Evolutionary conservation across 2,329 filamentous ascomycete species (phyloP).

Genomic region (Hypoxylon sp.): DNA sequence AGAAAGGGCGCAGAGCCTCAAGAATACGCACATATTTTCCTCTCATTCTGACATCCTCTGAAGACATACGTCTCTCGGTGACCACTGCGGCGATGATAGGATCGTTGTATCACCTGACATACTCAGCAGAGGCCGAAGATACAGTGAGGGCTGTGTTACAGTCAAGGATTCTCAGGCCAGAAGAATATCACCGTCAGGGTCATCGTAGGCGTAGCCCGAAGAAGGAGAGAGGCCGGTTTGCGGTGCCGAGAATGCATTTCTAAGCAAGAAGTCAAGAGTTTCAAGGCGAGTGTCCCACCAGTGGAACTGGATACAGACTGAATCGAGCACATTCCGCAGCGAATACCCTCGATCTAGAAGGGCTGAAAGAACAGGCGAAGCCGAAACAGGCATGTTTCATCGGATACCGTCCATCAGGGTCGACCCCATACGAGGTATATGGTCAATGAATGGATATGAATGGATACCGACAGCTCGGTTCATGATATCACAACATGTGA

Average conservation of each 20-base stretch:
- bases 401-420: slow-evolving; percentile 20
- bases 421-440: slow-evolving; percentile 7
- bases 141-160: slow-evolving; percentile 31
- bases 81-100: slow-evolving; percentile 42
- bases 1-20: slow-evolving; percentile 38
- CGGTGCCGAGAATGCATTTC: slow-evolving; percentile 6
- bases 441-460: slow-evolving; percentile 32
- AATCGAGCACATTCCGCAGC: slow-evolving; percentile 13
- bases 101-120: slow-evolving; percentile 39
- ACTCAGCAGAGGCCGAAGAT: slow-evolving; percentile 23
- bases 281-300: slow-evolving; percentile 18
- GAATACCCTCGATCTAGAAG: slow-evolving; percentile 21
- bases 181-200: slow-evolving; percentile 18
- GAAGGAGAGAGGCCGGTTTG: slow-evolving; percentile 17
- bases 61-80: slow-evolving; percentile 34
- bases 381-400: slow-evolving; percentile 26
- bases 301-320: slow-evolving; percentile 8
- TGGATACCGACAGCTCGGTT: slow-evolving; percentile 38
- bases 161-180: slow-evolving; percentile 14
- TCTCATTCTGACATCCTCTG: slow-evolving; percentile 12
- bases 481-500: slow-evolving; percentile 33
- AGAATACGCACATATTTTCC: slow-evolving; percentile 9
- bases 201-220: slow-evolving; percentile 25
- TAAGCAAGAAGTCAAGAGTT: slow-evolving; percentile 14
- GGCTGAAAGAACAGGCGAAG: slow-evolving; percentile 35